Evolutionary conservation across 345 rosid genomes (phyloP).

Genomic region (Salix koriyanagi): DNA sequence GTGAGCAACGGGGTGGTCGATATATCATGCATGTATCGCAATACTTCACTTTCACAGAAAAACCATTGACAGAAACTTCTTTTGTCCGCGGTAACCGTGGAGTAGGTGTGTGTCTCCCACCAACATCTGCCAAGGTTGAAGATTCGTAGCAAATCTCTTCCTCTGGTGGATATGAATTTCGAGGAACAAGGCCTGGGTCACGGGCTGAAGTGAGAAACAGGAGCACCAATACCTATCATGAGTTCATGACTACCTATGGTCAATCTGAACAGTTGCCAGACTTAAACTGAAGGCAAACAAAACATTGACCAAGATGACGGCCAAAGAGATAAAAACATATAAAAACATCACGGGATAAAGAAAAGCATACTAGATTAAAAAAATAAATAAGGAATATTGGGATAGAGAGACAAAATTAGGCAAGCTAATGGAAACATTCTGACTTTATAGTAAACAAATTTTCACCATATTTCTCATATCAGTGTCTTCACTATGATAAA

Average conservation of each 20-base stretch:
- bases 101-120: slow-evolving; percentile 37
- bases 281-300: background rate
- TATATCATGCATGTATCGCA: slow-evolving; percentile 51
- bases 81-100: slow-evolving; percentile 34
- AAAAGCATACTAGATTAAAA: background rate
- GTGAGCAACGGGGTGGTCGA: slow-evolving; percentile 59
- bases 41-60: slow-evolving; percentile 40
- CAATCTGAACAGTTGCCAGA: background rate
- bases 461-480: background rate
- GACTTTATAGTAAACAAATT: background rate
- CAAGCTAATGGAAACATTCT: slow-evolving; percentile 1
- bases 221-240: slow-evolving; percentile 39
- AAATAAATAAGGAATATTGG: background rate
- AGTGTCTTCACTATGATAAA: background rate
- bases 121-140: slow-evolving; percentile 25
- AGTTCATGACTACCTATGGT: slow-evolving; percentile 9
- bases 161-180: slow-evolving; percentile 44
- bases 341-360: background rate
- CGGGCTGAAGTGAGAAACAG: slow-evolving; percentile 46
- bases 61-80: slow-evolving; percentile 35
- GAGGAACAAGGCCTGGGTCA: slow-evolving; percentile 56
- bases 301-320: background rate
- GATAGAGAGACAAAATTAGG: background rate
- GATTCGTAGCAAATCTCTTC: slow-evolving; percentile 37
- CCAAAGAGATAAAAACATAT: background rate